phyloP scores from a whole-genome alignment of 306 rosid genomes.

The Cicer bijugum region DNA sequence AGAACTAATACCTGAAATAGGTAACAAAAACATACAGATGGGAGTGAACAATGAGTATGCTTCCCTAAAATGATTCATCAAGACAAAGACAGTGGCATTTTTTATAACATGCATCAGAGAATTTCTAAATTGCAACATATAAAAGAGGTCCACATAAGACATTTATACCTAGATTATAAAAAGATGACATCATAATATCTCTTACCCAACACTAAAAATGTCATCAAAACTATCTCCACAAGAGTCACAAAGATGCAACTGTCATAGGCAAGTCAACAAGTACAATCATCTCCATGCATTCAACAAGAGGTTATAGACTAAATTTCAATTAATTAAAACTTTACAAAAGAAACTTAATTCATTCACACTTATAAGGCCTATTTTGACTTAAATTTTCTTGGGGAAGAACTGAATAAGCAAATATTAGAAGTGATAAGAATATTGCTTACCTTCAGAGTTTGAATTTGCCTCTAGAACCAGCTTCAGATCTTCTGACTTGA shows the following conservation, averaged over 20 bases:
- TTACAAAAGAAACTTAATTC: neutral
- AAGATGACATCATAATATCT: constrained; percentile 17
- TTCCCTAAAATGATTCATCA: constrained; percentile 32
- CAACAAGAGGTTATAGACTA: constrained; percentile 20
- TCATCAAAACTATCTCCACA: constrained; percentile 1
- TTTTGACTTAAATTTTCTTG: constrained; percentile 16
- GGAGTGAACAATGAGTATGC: constrained; percentile 26
- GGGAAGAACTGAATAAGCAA: constrained; percentile 9
- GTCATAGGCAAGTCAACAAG: constrained; percentile 17
- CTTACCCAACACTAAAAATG: neutral
- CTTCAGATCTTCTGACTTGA: constrained; percentile 73
- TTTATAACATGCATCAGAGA: constrained; percentile 28
- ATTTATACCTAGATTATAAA: constrained; percentile 4
- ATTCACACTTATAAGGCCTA: neutral
- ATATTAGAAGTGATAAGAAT: constrained; percentile 13
- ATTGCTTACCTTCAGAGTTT: constrained; percentile 46
- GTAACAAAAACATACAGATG: constrained; percentile 22
- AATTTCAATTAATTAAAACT: neutral
- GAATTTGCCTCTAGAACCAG: constrained; percentile 62
- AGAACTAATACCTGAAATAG: constrained; percentile 53
- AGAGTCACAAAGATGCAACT: neutral
- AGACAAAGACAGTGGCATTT: constrained; percentile 29
- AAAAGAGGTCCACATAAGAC: constrained; percentile 18
- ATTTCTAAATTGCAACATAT: constrained; percentile 29
- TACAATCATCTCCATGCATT: constrained; percentile 7